Conservation (phyloP, 164 flowering plant genomes). For the Chimonanthus praecox region DNA sequence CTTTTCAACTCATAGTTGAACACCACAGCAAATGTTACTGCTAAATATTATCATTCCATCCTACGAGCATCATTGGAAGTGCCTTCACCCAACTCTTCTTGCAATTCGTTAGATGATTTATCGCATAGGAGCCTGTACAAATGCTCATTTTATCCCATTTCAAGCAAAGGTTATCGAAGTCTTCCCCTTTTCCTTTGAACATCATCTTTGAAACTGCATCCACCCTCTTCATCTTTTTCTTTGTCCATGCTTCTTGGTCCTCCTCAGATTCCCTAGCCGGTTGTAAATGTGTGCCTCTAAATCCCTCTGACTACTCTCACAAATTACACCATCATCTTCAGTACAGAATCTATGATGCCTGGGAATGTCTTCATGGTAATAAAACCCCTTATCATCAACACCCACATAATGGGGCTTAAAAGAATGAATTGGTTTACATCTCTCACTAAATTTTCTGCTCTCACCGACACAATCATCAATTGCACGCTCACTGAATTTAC, state of each 20-base stretch:
- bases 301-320: constrained; percentile 43
- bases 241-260: constrained; percentile 47
- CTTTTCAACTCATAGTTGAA: no score
- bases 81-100: no score
- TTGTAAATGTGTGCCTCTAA: constrained; percentile 45
- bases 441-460: constrained; percentile 30
- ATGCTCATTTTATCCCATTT: neutral
- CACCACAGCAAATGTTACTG: no score
- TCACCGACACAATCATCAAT: constrained; percentile 39
- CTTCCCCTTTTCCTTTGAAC: constrained; percentile 41
- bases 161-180: constrained; percentile 20
- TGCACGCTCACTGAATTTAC: constrained; percentile 38
- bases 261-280: constrained; percentile 34
- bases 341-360: constrained; percentile 44
- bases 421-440: constrained; percentile 39
- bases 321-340: constrained; percentile 33
- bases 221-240: constrained; percentile 35
- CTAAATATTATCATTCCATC: no score
- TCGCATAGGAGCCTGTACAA: no score
- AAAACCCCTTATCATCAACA: constrained; percentile 27
- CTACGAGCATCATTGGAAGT: no score
- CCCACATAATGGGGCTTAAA: constrained; percentile 36
- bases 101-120: no score
- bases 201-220: constrained; percentile 36
- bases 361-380: constrained; percentile 33